A percentile compares a stretch with the other conserved stretches of the same genome.
These are phyloP conservation scores for Lantana camara DNA, from an alignment of 257 asterid species.

Conservation along the genomic window DNA sequence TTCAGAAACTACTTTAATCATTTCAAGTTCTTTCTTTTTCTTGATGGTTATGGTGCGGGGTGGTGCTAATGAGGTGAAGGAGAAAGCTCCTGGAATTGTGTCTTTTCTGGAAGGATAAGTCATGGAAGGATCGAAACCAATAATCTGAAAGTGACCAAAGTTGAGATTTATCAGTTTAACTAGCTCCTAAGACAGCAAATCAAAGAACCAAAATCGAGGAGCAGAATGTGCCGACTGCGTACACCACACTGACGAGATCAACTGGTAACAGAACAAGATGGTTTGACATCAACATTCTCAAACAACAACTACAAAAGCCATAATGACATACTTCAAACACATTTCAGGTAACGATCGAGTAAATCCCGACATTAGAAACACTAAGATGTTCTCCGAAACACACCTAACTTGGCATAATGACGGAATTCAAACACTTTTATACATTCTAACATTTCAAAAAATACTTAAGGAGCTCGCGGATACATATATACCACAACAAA, in stretches of 20 bases:
- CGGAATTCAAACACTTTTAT: too few relatives aligned
- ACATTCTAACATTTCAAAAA: background rate
- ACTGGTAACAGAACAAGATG: too few relatives aligned
- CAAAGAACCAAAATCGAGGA: background rate
- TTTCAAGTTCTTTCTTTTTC: too few relatives aligned
- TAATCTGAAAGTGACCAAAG: background rate
- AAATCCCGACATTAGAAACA: too few relatives aligned
- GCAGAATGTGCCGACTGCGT: background rate
- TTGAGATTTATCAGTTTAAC: background rate
- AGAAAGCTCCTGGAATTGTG: background rate
- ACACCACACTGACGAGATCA: background rate
- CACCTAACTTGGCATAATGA: too few relatives aligned
- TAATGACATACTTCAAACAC: too few relatives aligned
- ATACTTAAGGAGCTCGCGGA: background rate
- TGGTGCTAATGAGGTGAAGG: background rate
- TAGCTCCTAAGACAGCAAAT: background rate
- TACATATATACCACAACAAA: background rate
- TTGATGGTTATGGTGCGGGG: background rate
- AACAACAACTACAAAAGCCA: too few relatives aligned
- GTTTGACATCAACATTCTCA: too few relatives aligned
- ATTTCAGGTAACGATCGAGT: too few relatives aligned
- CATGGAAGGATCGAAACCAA: constrained; percentile 13
- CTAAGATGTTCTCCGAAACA: too few relatives aligned
- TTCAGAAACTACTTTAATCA: background rate
- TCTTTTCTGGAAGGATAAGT: background rate